Evolutionary conservation across 2,329 filamentous ascomycete genomes (phyloP), one percentile per base, ranked within the genome.

Genomic region (Cercospora sesami): DNA sequence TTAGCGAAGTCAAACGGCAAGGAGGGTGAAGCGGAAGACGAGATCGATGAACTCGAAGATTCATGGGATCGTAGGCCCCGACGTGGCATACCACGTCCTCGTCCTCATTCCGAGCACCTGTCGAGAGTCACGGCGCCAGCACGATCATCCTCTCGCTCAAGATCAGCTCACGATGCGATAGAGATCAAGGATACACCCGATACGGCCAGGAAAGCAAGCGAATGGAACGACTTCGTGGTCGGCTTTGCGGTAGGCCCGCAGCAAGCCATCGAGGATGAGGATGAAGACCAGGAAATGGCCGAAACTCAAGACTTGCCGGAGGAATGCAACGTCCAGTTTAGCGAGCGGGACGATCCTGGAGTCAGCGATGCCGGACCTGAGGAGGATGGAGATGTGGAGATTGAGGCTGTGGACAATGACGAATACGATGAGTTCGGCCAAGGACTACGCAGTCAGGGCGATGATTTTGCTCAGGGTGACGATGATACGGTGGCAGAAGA

Each of bases 391-490:
- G 67, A 68, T 5, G 8, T 18, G 9, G 31, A 55, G 7, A 66
- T 70, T n/a, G 66, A 66, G 26, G 66, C 65, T 21, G 68, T 65
- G 39, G 68, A 73, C 51, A 73, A 75, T 59, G 80, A 82, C 63
- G 79, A 81, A 57, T 79, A 79, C 60, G 77, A 79, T 64, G 77
- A 79, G 66, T 73, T 77, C 39, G 69, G 67, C n/a, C 74, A 79
- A 64, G 74, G 72, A 23, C 64, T 78, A 48, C 70, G 73, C 21
- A 79, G 78, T 69, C 76, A 79, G 67, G 64, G 68, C 14, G 64
- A 75, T 42, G 68, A 73, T 8, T 48, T 65, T 3, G 68, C 72
- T 1, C 71, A 72, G 14, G 71, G 71, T 23, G 73, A 74, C 30
- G 69, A 68, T 10, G 21, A 67, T 58, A 60, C 16, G 30, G 68